A percentile compares a stretch with the other conserved stretches of the same genome.
Evolutionary conservation across 2,329 filamentous ascomycete genomes (phyloP).

Genomic region (Cladosporium sp.): DNA sequence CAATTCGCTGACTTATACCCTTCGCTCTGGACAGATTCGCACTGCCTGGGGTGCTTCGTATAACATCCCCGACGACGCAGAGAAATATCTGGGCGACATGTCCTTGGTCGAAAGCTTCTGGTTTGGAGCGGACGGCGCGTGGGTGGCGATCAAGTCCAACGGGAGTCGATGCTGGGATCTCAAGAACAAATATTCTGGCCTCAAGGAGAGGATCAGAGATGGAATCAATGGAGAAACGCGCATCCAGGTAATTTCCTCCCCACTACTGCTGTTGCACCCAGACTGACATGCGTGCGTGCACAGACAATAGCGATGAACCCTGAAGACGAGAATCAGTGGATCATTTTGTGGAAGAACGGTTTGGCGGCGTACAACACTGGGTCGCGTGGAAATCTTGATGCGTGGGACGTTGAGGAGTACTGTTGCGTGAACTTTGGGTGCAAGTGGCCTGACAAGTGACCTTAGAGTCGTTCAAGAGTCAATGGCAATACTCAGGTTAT

Average conservation of each 20-base stretch:
- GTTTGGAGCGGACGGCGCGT: conserved; percentile 14
- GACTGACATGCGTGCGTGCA: neutral
- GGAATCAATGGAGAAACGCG: conserved; percentile 2
- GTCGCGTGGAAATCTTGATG: neutral
- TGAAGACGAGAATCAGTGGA: conserved; percentile 6
- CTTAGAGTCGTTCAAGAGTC: too few relatives aligned
- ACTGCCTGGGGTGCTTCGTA: conserved; percentile 9
- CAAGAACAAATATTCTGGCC: neutral
- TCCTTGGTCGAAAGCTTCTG: conserved; percentile 16
- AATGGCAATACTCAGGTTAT: too few relatives aligned
- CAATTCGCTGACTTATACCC: too few relatives aligned
- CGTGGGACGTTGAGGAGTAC: conserved; percentile 3
- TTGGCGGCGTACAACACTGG: conserved; percentile 8
- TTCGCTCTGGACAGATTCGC: too few relatives aligned
- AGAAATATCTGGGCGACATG: conserved; percentile 1
- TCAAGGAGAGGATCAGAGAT: conserved; percentile 3
- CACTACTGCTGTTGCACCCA: too few relatives aligned
- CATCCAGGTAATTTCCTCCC: neutral
- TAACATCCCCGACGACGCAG: conserved; percentile 6
- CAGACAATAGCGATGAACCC: conserved; percentile 11
- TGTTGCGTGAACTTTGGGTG: conserved; percentile 7
- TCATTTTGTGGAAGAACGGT: conserved; percentile 10
- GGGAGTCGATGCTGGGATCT: conserved; percentile 8
- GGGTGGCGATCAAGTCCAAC: conserved; percentile 8
- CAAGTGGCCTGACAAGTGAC: neutral